phyloP scores from a whole-genome alignment of 179 eudicot species.

The Nepenthes alata region DNA sequence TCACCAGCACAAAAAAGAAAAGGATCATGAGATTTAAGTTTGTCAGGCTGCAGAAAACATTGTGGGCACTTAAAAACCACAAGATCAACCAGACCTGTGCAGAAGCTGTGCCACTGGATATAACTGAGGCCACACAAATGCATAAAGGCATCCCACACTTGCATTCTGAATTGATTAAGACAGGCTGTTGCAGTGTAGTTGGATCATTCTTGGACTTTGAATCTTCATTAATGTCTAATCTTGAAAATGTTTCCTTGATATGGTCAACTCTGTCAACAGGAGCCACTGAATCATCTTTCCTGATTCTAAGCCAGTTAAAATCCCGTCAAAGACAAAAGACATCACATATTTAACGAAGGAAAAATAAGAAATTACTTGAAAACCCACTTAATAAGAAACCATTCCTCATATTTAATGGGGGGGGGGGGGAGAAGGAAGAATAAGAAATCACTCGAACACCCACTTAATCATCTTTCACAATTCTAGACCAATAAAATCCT shows the following conservation, averaged over 20 bases:
- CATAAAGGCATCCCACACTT: conserved; percentile 99
- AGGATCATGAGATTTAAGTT: conserved; percentile 6
- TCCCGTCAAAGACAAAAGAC: not conserved
- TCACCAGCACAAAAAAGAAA: conserved; percentile 8
- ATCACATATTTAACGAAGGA: not conserved
- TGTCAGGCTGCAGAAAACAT: not conserved
- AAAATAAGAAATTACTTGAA: too few relatives aligned
- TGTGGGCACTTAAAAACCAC: conserved; percentile 7
- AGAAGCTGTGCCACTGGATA: conserved; percentile 28
- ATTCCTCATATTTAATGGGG: too few relatives aligned
- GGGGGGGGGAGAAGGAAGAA: too few relatives aligned
- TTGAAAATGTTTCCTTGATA: conserved; percentile 45
- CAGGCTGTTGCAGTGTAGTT: conserved; percentile 20
- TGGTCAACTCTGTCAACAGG: conserved; percentile 30
- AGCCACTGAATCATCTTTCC: conserved; percentile 22
- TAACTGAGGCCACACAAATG: conserved; percentile 70
- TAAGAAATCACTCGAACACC: too few relatives aligned
- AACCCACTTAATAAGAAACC: too few relatives aligned
- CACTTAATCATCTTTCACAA: too few relatives aligned
- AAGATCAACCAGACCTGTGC: conserved; percentile 30
- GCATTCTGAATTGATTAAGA: conserved; percentile 43
- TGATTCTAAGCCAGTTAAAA: conserved; percentile 20
- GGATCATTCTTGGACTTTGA: conserved; percentile 25
- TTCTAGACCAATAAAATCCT: too few relatives aligned
- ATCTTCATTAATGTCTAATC: conserved; percentile 46